Evolutionary conservation across 208 protist species (phyloP), one percentile per base, ranked within the genome.

Genomic region (Phytomonas sp.): DNA sequence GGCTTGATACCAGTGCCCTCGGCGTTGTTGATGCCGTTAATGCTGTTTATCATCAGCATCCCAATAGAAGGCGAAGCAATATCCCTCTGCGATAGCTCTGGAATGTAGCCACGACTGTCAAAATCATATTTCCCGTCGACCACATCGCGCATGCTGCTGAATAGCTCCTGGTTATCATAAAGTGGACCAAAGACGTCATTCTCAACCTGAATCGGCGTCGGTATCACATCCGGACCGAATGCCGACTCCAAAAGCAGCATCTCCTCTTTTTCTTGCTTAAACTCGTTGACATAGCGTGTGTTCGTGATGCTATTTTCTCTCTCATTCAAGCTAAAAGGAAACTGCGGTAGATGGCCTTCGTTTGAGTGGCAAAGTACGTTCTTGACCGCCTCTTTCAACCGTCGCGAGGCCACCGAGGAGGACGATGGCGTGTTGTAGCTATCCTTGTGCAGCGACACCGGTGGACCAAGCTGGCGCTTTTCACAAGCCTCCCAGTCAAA

Each of bases 401-500:
- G 66, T 60, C 71, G 66, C 19, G 70, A 65, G 10, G 72, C 78
- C 6, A 69, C 68, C 0, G 71, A 67, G 16, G 45, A 69, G 14
- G 75, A 74, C n/a, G 72, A 71, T 1, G 75, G 71, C 19, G 60
- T 66, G 36, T 65, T 72, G 71, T 88, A 88, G 68, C 70, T 77
- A 34, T 89, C 77, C 45, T 80, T 77, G 80, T 87, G 80, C 49
- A 89, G 75, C 60, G 82, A 67, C 32, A 87, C 12, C 42, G 86
- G 86, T 56, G 88, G 88, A 45, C 60, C 67, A 62, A 94, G 67
- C 14, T 70, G 68, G 8, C 84, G 79, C 62, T 79, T 61, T 37
- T 71, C 74, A 70, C 89, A 94, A 7, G 82, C 78, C 7, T 36
- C 67, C 87, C 89, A 94, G 74, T 94, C 83, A 72, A 94, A 94